Base-by-base conservation (phyloP, 441 rosid species). In the Adansonia madagascariensis region DNA sequence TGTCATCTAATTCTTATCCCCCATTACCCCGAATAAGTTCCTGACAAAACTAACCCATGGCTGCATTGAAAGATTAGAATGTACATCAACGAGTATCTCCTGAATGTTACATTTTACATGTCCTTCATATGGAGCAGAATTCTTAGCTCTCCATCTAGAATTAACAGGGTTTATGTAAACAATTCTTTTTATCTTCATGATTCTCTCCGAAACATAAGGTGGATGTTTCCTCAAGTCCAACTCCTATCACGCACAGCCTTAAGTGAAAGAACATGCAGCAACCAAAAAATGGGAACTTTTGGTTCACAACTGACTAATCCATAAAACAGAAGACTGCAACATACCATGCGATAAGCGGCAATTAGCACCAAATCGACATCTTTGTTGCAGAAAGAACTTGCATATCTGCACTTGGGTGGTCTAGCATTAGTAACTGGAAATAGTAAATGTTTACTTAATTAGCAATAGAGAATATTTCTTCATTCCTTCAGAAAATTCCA, bases 341-440 rank as follows among this genome's bases (percentile, higher is more conserved):
- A 86, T 92, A 94, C 99, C 98, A 84, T 94, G 98, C 59, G 98
- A 92, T 73, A 84, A 84, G 88, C 99, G 97, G 88, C 99, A 96
- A 75, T 78, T 87, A 83, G 89, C 77, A 79, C 97, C 98, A 94
- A 91, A 96, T 81, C 98, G 95, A 89, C 99, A 92, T 78, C 98
- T 87, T 85, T 91, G 91, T 89, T 94, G 98, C 85, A 85, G 86
- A 88, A 92, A 96, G 92, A 92, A 92, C 92, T 96, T 96, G 98
- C 99, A 96, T 47, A 94, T 91, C 98, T 96, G 99, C 95, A 91
- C 85, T 79, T 84, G 78, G 84, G 83, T 52, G 80, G 79, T 78
- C 75, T 80, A 86, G 17, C 82, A 82, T 96, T 84, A 94, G 97
- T 85, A 88, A 75, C 55, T n/a, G 55, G 61, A 55, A 17, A 57